Evolutionary conservation across 78 protist species (phyloP), one percentile per base, ranked within the genome.

Genomic region (Bodo saltans): DNA sequence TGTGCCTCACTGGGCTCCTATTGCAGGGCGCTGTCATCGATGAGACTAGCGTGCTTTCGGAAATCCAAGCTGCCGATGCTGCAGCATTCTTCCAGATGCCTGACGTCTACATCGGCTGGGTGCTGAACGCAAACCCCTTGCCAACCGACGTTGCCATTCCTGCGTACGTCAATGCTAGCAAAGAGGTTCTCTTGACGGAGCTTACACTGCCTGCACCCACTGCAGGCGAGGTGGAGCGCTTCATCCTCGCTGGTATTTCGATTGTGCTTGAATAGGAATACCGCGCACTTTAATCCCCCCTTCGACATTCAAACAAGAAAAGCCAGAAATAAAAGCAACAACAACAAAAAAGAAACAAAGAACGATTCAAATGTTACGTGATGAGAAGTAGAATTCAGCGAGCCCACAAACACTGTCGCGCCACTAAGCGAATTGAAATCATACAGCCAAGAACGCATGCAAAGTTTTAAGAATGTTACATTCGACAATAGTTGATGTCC

Each of bases 11-110:
- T 28, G 86, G 88, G 29, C 47, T 89, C 37, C 83, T 33, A 39
- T 1, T 89, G 0, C 87, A 89, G 70, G 92, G 89, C 8, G 88
- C 85, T 34, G 26, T 0, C 12, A 70, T 83, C 40, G 73, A 67
- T 30, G 83, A 78, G 29, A 0, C 0, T 21, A 29, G 71, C 17
- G n/a, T n/a, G n/a, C 76, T 79, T 12, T 0, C 39, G 29, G 83
- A 34, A 76, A 2, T 78, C 26, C 3, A 26, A 29, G 0, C 86
- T 30, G n/a, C 0, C 37, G 85, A 81, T 47, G 52, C 85, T 3
- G 17, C 85, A 2, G 8, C 8, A 67, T 4, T 4, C 69, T 42
- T 2, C 60, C n/a, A 8, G 8, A 76, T 76, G 81, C 81, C 81
- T 8, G 81, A 76, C 25, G 12, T 17, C 40, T 39, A 4, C 69